These are phyloP conservation scores for Botryotinia narcissicola DNA, from an alignment of 2,329 filamentous ascomycete species.

Conservation along the genomic window DNA sequence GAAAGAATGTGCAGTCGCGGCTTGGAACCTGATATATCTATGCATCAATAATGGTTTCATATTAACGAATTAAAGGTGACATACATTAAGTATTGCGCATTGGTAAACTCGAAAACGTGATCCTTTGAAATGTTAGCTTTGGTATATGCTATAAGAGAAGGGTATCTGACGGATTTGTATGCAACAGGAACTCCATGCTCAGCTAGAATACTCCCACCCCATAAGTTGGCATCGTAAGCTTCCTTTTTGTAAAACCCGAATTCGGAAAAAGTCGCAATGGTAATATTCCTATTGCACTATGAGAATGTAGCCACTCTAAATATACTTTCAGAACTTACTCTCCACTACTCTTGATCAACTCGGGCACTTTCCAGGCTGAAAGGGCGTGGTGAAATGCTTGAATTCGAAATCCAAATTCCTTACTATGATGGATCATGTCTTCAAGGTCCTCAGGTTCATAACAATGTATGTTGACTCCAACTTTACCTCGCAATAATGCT, in stretches of 20 bases:
- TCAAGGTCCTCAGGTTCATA: constrained; percentile 46
- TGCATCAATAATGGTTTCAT: background rate
- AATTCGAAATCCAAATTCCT: constrained; percentile 45
- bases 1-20: constrained; percentile 45
- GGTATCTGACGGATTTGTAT: constrained; percentile 42
- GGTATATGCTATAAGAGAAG: background rate
- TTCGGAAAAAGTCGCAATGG: constrained; percentile 46
- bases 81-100: constrained; percentile 44
- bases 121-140: constrained; percentile 34
- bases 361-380: constrained; percentile 43
- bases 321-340: constrained; percentile 37
- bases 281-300: constrained; percentile 40
- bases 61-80: background rate
- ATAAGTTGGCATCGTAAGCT: constrained; percentile 43
- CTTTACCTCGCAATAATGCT: constrained; percentile 43
- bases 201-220: constrained; percentile 42
- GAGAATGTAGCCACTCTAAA: background rate
- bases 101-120: constrained; percentile 39
- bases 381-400: constrained; percentile 45
- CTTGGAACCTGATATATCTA: constrained; percentile 37
- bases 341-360: constrained; percentile 42
- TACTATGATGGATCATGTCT: constrained; percentile 44
- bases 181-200: constrained; percentile 44
- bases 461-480: constrained; percentile 46
- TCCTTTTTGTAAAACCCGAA: constrained; percentile 45